phyloP scores from a whole-genome alignment of 2,329 filamentous ascomycete genomes.

The Colletotrichum orbiculare region DNA sequence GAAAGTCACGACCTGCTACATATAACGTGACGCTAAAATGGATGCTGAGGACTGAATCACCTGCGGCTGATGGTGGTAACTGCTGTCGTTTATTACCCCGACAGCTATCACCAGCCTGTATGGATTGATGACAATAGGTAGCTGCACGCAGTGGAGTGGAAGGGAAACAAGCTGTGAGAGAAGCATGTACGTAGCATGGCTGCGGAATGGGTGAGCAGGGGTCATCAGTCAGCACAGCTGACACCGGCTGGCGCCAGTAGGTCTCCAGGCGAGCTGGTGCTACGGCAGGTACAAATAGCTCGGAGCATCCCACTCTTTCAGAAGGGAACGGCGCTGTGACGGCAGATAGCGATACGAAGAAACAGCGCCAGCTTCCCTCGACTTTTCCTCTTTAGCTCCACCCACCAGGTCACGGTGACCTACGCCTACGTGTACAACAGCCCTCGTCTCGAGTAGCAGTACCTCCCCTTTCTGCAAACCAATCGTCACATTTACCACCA shows the following conservation, averaged over 20 bases:
- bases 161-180: too few relatives aligned
- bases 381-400: conserved; percentile 3
- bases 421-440: too few relatives aligned
- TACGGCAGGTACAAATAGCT: conserved; percentile 35
- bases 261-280: background rate
- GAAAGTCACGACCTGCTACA: too few relatives aligned
- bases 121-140: too few relatives aligned
- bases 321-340: conserved; percentile 28
- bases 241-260: conserved; percentile 20
- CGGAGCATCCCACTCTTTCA: conserved; percentile 32
- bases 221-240: conserved; percentile 6
- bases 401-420: background rate
- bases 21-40: too few relatives aligned
- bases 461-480: background rate
- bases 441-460: background rate
- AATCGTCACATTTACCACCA: background rate
- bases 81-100: too few relatives aligned
- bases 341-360: conserved; percentile 20
- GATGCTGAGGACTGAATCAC: too few relatives aligned
- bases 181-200: too few relatives aligned
- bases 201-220: conserved; percentile 6
- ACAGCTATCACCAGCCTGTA: too few relatives aligned
- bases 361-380: background rate
- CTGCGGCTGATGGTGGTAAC: too few relatives aligned
- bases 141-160: too few relatives aligned